Evolutionary conservation across 2,329 filamentous ascomycete species (phyloP).

Genomic region (Botrytis porri): DNA sequence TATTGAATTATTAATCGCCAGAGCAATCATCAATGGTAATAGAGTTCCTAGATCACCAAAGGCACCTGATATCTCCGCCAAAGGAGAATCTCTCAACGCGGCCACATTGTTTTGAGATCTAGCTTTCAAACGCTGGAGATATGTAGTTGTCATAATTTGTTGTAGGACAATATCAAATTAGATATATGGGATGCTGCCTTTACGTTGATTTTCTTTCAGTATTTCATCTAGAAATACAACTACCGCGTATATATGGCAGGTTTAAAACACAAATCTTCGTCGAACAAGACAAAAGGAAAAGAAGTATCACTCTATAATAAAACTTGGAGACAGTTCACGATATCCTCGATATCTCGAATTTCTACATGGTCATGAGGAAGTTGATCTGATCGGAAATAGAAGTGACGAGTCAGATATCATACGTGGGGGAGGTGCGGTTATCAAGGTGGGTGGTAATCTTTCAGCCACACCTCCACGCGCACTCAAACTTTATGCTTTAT

Average conservation of each 20-base stretch:
- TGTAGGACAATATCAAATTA: background rate
- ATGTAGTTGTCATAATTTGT: background rate
- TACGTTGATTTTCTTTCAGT: background rate
- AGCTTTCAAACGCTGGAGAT: conserved; percentile 1
- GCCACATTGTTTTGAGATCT: conserved; percentile 49
- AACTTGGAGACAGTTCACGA: background rate
- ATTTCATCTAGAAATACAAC: background rate
- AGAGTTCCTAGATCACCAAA: conserved; percentile 87
- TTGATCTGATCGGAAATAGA: background rate
- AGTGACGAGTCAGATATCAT: background rate
- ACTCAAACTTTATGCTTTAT: conserved; percentile 11
- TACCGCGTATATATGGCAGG: background rate
- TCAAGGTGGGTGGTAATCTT: conserved; percentile 21
- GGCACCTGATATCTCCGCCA: conserved; percentile 82
- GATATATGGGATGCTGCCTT: background rate
- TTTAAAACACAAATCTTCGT: background rate
- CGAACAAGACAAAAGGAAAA: background rate
- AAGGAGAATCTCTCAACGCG: conserved; percentile 53
- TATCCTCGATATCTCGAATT: background rate
- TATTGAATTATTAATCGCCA: conserved; percentile 75
- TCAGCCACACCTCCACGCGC: conserved; percentile 2
- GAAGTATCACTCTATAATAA: background rate
- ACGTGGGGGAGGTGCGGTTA: background rate
- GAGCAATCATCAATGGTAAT: conserved; percentile 82
- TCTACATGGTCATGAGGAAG: conserved; percentile 9